Base-by-base conservation (phyloP, 352 stramenopile species). In the Globisporangium paroecandrum region DNA sequence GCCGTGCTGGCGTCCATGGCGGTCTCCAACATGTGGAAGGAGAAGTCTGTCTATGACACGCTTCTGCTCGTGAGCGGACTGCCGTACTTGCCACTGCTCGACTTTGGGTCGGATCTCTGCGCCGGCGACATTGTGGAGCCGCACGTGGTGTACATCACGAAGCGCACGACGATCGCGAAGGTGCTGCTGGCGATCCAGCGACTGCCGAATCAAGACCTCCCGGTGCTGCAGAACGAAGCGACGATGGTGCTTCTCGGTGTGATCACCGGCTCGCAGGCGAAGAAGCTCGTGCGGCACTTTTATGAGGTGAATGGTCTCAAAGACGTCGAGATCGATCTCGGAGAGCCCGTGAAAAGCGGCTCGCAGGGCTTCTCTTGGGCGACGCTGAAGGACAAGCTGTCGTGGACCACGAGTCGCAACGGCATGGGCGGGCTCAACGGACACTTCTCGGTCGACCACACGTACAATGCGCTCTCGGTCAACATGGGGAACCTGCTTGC, bases 21-120 rank as follows among this genome's bases (percentile, higher is more conserved):
- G 2, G 70, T 89, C 20, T 77, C 73, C 27, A 88, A 85, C 58
- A 53, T 91, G 46, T 89, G 82, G 61, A 78, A 80, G 38, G 83
- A 93, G 53, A 78, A 88, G 36, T 95, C 89, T 0, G 79, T 96
- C 2, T 96, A 96, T 65, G 89, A 95, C 70, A 95, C 85, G n/a
- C 63, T 94, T 41, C 59, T 94, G 13, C 71, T 91, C 15, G 78
- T 88, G 38, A 89, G 77, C 47, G 86, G 83, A 1, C 69, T 96
- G 57, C 89, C 87, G n/a, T 95, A 95, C 62, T 68, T 96, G 24
- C 89, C 89, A n/a, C 79, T 94, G 12, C 69, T 94, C 38, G 83
- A 93, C 60, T 93, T 93, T 55, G 84, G 93, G 6, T 70, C 81
- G 8, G 72, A 73, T 12, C 66, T 83, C 12, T 76, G 74, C 1